phyloP scores from a whole-genome alignment of 805 yeast genomes.

The Saccharomycopsis olivae region DNA sequence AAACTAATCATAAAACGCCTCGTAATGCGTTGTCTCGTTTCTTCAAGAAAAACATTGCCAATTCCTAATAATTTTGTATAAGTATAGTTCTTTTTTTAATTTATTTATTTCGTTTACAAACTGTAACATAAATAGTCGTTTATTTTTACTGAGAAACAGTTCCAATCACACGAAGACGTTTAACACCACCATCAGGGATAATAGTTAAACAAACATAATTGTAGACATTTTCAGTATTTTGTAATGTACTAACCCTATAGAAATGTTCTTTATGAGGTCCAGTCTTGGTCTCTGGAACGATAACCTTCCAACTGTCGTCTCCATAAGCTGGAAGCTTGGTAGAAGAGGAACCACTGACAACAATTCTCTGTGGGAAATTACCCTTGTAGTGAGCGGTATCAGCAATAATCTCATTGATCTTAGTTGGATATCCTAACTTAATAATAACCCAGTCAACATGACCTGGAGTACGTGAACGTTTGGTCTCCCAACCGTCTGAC shows the following conservation, averaged over 20 bases:
- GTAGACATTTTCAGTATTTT: conserved; percentile 24
- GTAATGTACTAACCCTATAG: conserved; percentile 28
- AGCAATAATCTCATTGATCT: conserved; percentile 49
- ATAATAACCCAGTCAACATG: conserved; percentile 91
- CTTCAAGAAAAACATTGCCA: no score
- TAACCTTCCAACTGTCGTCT: conserved; percentile 43
- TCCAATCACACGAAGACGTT: conserved; percentile 81
- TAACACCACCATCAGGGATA: conserved; percentile 96
- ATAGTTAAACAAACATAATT: conserved; percentile 73
- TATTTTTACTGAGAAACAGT: conserved; percentile 20
- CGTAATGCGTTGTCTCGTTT: no score
- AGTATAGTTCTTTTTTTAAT: no score
- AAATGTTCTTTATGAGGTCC: conserved; percentile 77
- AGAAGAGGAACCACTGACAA: conserved; percentile 48
- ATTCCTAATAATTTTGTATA: no score
- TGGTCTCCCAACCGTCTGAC: conserved; percentile 99
- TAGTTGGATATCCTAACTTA: conserved; percentile 58
- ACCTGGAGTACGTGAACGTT: conserved; percentile 70
- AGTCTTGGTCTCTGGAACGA: conserved; percentile 64
- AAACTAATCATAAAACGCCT: no score
- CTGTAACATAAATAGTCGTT: no score
- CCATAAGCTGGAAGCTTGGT: conserved; percentile 26
- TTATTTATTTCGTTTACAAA: no score
- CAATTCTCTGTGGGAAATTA: conserved; percentile 77
- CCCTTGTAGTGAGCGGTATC: conserved; percentile 96